These are phyloP conservation scores for Sporothrix brasiliensis DNA, from an alignment of 2,329 filamentous ascomycete species.

Conservation along the genomic window DNA sequence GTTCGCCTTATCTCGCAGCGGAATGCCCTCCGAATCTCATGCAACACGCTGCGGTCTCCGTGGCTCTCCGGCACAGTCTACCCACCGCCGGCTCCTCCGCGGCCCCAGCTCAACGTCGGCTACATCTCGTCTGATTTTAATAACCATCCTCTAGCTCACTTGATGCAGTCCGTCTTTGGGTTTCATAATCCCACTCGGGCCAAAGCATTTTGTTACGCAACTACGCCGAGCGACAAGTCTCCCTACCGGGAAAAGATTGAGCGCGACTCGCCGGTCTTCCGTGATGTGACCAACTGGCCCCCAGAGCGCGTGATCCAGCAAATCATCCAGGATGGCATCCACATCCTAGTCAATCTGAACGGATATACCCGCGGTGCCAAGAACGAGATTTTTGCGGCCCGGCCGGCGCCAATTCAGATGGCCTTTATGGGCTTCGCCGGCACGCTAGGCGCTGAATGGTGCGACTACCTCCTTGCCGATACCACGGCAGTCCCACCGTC, in stretches of 20 bases:
- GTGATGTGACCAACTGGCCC: conserved; percentile 84
- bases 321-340: conserved; percentile 84
- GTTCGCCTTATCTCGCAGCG: conserved; percentile 93
- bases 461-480: conserved; percentile 93
- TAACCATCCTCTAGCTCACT: conserved; percentile 91
- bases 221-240: conserved; percentile 86
- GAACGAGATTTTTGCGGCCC: conserved; percentile 94
- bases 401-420: conserved; percentile 96
- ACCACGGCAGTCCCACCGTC: conserved; percentile 79
- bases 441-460: conserved; percentile 95
- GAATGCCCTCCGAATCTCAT: conserved; percentile 90
- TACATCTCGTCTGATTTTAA: conserved; percentile 99
- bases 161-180: conserved; percentile 99
- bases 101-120: conserved; percentile 82
- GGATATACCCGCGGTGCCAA: conserved; percentile 95
- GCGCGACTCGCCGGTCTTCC: conserved; percentile 85
- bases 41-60: conserved; percentile 79
- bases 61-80: conserved; percentile 85
- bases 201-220: conserved; percentile 93
- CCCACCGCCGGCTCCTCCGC: conserved; percentile 80
- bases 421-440: conserved; percentile 99
- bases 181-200: conserved; percentile 75
- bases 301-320: conserved; percentile 82
- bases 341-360: conserved; percentile 96
- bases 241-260: conserved; percentile 91